Conservation (phyloP, 1,284 basidiomycete species). For the Cutaneotrichosporon cutaneum region DNA sequence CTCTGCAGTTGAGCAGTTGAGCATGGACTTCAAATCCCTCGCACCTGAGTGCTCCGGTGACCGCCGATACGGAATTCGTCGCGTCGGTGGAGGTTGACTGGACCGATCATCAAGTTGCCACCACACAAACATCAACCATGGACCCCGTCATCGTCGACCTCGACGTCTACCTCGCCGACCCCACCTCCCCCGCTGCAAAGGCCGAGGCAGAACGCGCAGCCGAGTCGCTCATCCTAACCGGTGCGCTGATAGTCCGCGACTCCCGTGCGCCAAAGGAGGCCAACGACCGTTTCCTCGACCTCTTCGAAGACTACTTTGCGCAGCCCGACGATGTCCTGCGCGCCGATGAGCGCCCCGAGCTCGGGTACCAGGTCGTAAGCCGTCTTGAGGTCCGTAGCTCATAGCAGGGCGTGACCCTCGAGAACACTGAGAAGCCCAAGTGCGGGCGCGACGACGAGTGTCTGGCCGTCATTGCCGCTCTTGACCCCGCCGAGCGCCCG, state of each 20-base stretch:
- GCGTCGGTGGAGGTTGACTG: constrained; percentile 12
- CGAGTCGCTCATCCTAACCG: constrained; percentile 69
- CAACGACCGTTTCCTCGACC: constrained; percentile 73
- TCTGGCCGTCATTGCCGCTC: constrained; percentile 48
- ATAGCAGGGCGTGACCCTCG: constrained; percentile 77
- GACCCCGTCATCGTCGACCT: constrained; percentile 60
- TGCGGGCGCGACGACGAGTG: constrained; percentile 60
- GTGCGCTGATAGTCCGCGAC: constrained; percentile 78
- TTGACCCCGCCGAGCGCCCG: constrained; percentile 74
- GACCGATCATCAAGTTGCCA: background rate
- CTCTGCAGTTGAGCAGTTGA: background rate
- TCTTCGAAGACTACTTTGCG: constrained; percentile 80
- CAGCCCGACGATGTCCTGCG: constrained; percentile 64
- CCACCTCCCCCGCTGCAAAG: constrained; percentile 55
- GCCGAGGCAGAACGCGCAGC: constrained; percentile 61
- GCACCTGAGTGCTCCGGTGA: background rate
- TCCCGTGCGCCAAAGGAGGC: constrained; percentile 77
- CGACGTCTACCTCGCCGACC: constrained; percentile 65
- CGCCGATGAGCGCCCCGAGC: constrained; percentile 75
- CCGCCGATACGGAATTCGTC: background rate
- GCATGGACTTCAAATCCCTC: background rate
- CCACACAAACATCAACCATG: constrained; percentile 8
- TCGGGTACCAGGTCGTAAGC: constrained; percentile 57
- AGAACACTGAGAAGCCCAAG: constrained; percentile 89
- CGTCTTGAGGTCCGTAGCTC: background rate